Base-by-base conservation (phyloP, 176 grass and related monocot species). In the Bromus sterilis region DNA sequence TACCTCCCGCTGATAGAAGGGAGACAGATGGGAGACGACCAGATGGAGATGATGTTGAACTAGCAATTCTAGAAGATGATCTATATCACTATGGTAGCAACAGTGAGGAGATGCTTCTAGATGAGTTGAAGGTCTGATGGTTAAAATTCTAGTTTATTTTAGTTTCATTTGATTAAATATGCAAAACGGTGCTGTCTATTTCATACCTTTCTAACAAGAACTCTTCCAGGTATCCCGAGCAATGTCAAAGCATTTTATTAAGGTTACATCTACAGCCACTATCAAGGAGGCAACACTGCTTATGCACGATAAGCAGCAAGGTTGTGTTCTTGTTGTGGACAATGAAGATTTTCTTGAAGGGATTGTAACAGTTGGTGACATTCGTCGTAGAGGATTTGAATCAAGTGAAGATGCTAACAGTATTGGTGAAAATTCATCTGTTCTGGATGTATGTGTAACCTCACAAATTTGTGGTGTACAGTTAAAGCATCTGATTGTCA, bases 291-390 rank as follows among this genome's bases (percentile, higher is more conserved):
- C 91, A 32, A 56, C 83, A 66, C 88, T 71, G 70, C 81, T 99
- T 82, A 95, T 99, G 93, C 88, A 93, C 13, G 89, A 95, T 60
- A 91, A 86, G 83, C 89, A 95, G 63, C 96, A 95, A 87, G 91
- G 56, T 76, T 99, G 93, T 90, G 84, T 99, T 88, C 80, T 99
- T 90, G 89, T 95, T 79, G 85, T 95, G 29, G 93, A 99, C 68
- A 75, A 87, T 85, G 96, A 99, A 85, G 90, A 99, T 87, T 99
- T 91, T 90, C 89, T 99, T 57, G 96, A 95, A 78, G 93, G 96
- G 48, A 93, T 99, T 82, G 81, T 99, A 60, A 95, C 96, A 21
- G 68, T 90, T 51, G 90, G 90, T 75, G 96, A 99, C 32, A 89
- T 95, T 79, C 89, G 41, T 62, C 86, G 90, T 64, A 89, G 86